phyloP scores from a whole-genome alignment of 331 rosid genomes.

The Telfairia occidentalis region DNA sequence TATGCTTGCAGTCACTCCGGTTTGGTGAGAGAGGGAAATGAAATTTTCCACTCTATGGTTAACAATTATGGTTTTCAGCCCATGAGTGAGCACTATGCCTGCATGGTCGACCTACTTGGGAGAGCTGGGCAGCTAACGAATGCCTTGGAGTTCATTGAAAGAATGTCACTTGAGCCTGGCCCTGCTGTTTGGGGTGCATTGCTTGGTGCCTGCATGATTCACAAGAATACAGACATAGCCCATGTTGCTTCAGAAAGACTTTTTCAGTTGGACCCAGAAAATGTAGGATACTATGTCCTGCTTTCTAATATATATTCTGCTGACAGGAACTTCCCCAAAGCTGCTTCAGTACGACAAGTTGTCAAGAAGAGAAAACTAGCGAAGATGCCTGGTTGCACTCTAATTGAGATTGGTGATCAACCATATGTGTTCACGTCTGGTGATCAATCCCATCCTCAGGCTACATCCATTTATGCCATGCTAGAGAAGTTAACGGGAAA shows the following conservation, averaged over 20 bases:
- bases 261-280: constrained; percentile 64
- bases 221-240: constrained; percentile 57
- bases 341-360: constrained; percentile 70
- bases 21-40: constrained; percentile 68
- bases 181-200: constrained; percentile 86
- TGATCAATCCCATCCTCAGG: constrained; percentile 65
- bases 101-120: constrained; percentile 96
- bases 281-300: constrained; percentile 69
- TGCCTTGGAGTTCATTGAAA: constrained; percentile 66
- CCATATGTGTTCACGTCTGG: constrained; percentile 70
- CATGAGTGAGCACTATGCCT: constrained; percentile 73
- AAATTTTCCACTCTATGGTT: constrained; percentile 63
- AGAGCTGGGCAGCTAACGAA: constrained; percentile 66
- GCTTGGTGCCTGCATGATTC: constrained; percentile 91
- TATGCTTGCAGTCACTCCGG: constrained; percentile 98
- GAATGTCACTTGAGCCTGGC: constrained; percentile 69
- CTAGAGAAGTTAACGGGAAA: constrained; percentile 69
- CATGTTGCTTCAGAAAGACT: constrained; percentile 69
- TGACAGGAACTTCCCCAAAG: constrained; percentile 76
- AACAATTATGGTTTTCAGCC: constrained; percentile 54
- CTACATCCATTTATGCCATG: constrained; percentile 61
- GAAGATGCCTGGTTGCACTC: constrained; percentile 87
- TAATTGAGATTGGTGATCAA: constrained; percentile 65
- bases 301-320: constrained; percentile 80
- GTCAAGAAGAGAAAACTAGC: constrained; percentile 63